Conservation (phyloP, 768 basidiomycete species). For the Tulasnella sp. region DNA sequence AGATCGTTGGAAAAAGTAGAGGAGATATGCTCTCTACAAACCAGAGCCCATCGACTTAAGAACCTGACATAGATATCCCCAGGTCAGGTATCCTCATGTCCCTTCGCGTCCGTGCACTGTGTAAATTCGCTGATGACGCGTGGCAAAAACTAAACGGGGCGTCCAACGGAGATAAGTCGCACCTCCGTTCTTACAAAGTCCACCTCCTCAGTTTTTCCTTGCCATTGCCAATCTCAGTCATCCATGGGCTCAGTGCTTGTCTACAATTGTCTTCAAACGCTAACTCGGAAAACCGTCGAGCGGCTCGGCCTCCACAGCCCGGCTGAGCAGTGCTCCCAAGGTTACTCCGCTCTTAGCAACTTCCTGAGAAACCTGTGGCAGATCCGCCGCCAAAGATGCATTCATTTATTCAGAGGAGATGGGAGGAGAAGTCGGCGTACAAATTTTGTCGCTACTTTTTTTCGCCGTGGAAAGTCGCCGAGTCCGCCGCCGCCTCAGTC, state of each 20-base stretch:
- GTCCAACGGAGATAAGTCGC: slow-evolving; percentile 1
- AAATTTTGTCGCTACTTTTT: neutral
- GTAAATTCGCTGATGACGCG: slow-evolving; percentile 13
- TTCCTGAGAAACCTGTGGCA: slow-evolving; percentile 6
- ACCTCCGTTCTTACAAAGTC: neutral
- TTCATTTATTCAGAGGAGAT: neutral
- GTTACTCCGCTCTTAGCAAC: neutral
- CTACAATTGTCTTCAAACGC: neutral
- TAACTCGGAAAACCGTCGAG: neutral
- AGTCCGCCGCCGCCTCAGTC: slow-evolving; percentile 10
- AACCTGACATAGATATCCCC: neutral
- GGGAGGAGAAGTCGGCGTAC: neutral
- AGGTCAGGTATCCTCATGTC: slow-evolving; percentile 10
- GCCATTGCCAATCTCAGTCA: neutral
- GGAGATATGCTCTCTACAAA: neutral
- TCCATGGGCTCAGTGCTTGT: neutral
- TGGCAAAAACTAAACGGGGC: neutral
- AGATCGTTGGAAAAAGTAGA: neutral
- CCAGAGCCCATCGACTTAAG: neutral
- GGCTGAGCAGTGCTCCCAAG: neutral
- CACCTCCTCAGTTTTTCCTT: neutral
- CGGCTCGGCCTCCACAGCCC: neutral
- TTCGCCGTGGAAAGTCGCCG: slow-evolving; percentile 4
- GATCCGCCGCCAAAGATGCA: slow-evolving; percentile 7
- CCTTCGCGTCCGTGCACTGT: slow-evolving; percentile 10